These are phyloP conservation scores for Wickerhamomyces mucosus DNA, from an alignment of 805 yeast species.

Conservation along the genomic window DNA sequence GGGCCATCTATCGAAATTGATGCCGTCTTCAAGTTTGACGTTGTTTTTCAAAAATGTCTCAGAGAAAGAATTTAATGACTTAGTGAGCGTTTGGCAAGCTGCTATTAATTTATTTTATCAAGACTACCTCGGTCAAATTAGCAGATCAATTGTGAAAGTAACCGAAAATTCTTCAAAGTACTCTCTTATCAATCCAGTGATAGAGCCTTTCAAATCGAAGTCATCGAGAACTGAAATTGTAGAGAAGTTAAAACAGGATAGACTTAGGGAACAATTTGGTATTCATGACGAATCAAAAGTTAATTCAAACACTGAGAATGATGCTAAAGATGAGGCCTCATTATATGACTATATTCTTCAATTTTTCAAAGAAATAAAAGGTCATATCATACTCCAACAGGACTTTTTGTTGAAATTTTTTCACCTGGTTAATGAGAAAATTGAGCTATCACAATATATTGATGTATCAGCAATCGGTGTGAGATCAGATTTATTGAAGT, in stretches of 20 bases:
- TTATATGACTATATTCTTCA: constrained; percentile 4
- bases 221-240: not conserved
- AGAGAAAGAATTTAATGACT: constrained; percentile 31
- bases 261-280: constrained; percentile 14
- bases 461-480: constrained; percentile 20
- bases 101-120: constrained; percentile 25
- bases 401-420: constrained; percentile 31
- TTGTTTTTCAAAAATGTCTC: constrained; percentile 54
- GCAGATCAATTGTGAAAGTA: no score
- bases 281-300: constrained; percentile 2
- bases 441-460: constrained; percentile 25
- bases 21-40: constrained; percentile 39
- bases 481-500: constrained; percentile 24
- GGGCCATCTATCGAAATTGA: constrained; percentile 24
- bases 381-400: constrained; percentile 28
- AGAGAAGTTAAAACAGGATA: constrained; percentile 9
- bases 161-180: no score
- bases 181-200: not conserved
- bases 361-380: constrained; percentile 24
- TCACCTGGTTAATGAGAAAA: constrained; percentile 27
- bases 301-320: not conserved
- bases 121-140: no score
- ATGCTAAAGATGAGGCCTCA: not conserved
- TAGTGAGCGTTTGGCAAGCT: constrained; percentile 33
- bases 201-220: not conserved